A percentile compares a stretch with the other conserved stretches of the same genome.
Evolutionary conservation across 2,329 filamentous ascomycete species (phyloP).

Genomic region (Rutstroemia sp.): DNA sequence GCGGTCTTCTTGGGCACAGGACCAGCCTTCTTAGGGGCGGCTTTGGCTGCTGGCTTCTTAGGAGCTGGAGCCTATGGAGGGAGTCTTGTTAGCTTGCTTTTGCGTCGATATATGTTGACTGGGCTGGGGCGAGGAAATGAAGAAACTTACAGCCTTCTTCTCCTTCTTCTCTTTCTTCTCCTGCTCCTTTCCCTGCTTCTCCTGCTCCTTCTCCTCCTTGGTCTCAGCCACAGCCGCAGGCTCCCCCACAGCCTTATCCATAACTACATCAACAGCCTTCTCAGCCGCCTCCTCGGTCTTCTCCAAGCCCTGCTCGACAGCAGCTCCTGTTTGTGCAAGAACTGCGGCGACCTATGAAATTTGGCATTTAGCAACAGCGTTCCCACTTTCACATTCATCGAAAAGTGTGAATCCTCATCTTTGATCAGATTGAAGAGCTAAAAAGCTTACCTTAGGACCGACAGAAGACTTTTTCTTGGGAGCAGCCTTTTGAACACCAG

Average conservation of each 20-base stretch:
- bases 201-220: background rate
- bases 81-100: slow-evolving; percentile 8
- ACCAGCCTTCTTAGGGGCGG: background rate
- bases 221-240: background rate
- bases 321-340: background rate
- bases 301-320: background rate
- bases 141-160: slow-evolving; percentile 1
- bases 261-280: background rate
- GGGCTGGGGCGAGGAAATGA: background rate
- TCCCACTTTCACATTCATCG: too few species aligned
- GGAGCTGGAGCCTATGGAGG: slow-evolving; percentile 25
- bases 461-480: slow-evolving; percentile 26
- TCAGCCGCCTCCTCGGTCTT: background rate
- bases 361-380: background rate
- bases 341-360: background rate
- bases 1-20: background rate
- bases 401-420: background rate
- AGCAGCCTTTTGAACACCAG: slow-evolving; percentile 27
- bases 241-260: background rate
- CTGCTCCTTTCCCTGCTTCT: background rate
- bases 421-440: background rate
- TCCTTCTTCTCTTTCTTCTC: background rate
- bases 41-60: background rate
- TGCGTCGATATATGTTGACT: background rate
- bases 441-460: slow-evolving; percentile 23